Base-by-base conservation (phyloP, 2,329 filamentous ascomycete species). In the Diaporthe nobilis region DNA sequence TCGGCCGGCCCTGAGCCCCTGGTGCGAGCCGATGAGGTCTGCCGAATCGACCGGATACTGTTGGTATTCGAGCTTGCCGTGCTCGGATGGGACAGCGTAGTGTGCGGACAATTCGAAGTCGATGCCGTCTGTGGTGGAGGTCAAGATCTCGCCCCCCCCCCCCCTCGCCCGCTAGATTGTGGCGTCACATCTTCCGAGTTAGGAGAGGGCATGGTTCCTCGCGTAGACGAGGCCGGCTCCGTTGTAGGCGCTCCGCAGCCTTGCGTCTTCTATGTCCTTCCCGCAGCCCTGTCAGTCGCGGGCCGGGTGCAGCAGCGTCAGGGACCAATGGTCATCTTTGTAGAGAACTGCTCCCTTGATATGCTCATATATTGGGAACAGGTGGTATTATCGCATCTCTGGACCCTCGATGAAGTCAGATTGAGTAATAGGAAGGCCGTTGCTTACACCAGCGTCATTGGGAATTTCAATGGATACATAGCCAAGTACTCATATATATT, bases 181-280 rank as follows among this genome's bases (percentile, higher is more conserved):
- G 28, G 28, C 28, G 28, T 28, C 28, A 31, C 28, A 4, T 31
- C 31, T 31, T 31, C 76, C 77, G 1, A 81, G 22, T 12, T 73
- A 78, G 10, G 55, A 5, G 3, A 83, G 79, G 28, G 81, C 81
- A 25, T 79, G 71, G 34, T 77, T 81, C 34, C 81, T 75, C 6
- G 78, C 78, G 37, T 81, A 79, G 12, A 81, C 80, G 2, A 83
- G 75, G 1, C 80, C 78, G 1, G 80, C 53, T 57, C 28, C 53
- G 31, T 20, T 25, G 5, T 57, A 57, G 53, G 28, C 53, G 9
- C 25, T 57, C 53, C 34, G 28, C 15, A 31, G 15, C 28, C 53
- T 57, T 9, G 53, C 53, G 2, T 15, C 25, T 17, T 17, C 28
- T 4, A 57, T n/a, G 22, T 57, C 28, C n/a, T 28, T 1, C 25